phyloP scores from a whole-genome alignment of 352 stramenopile genomes.

The Globisporangium rhizosaccharum region DNA sequence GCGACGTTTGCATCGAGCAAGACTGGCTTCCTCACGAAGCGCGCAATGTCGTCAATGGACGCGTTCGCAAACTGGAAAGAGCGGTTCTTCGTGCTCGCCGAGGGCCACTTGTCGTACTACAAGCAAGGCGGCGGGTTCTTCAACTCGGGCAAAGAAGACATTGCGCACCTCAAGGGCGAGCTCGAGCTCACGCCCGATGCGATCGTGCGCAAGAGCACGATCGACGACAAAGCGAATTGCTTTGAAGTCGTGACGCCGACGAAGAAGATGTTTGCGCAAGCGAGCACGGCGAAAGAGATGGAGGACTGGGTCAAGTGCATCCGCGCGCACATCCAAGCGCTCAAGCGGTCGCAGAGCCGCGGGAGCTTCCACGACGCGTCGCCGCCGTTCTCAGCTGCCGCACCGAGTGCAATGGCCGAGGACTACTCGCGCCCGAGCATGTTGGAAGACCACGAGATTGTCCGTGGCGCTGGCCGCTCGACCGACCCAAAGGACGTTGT shows the following conservation, averaged over 20 bases:
- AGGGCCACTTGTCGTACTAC: slow-evolving; percentile 84
- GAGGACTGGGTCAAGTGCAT: slow-evolving; percentile 88
- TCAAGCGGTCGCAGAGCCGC: slow-evolving; percentile 43
- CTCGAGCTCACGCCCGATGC: slow-evolving; percentile 75
- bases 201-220: slow-evolving; percentile 77
- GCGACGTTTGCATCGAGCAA: slow-evolving; percentile 73
- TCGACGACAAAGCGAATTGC: slow-evolving; percentile 85
- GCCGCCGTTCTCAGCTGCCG: slow-evolving; percentile 21
- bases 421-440: slow-evolving; percentile 83
- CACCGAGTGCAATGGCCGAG: slow-evolving; percentile 18
- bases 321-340: slow-evolving; percentile 62
- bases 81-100: slow-evolving; percentile 82
- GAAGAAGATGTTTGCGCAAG: slow-evolving; percentile 87
- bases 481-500: slow-evolving; percentile 84
- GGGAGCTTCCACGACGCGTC: slow-evolving; percentile 63
- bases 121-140: slow-evolving; percentile 85
- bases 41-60: slow-evolving; percentile 84
- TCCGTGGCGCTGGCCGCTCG: slow-evolving; percentile 69
- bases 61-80: slow-evolving; percentile 87
- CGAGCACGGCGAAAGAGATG: slow-evolving; percentile 72
- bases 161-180: slow-evolving; percentile 81
- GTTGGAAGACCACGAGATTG: slow-evolving; percentile 80
- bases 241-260: slow-evolving; percentile 77
- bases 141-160: slow-evolving; percentile 81
- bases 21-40: slow-evolving; percentile 82